These are phyloP conservation scores for Mucor racemosus DNA, from an alignment of 371 early-diverging fungal species.

Conservation along the genomic window DNA sequence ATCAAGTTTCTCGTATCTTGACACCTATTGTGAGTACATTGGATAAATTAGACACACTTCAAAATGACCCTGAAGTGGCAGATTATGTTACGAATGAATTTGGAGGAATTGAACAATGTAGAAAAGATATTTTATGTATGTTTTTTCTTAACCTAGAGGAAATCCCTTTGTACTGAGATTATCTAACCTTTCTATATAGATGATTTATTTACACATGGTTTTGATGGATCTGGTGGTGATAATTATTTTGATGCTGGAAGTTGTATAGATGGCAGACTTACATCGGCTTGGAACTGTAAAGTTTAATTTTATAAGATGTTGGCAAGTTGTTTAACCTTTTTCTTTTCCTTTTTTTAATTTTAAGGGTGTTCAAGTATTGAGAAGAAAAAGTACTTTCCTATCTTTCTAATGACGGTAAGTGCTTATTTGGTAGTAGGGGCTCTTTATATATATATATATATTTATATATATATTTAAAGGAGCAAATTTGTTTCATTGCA, in stretches of 20 bases:
- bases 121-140: slow-evolving; percentile 74
- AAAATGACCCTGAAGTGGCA: slow-evolving; percentile 57
- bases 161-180: not conserved
- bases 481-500: not conserved
- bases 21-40: slow-evolving; percentile 83
- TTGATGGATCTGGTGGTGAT: slow-evolving; percentile 96
- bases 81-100: slow-evolving; percentile 72
- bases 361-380: slow-evolving; percentile 89
- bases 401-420: slow-evolving; percentile 82
- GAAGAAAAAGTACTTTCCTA: slow-evolving; percentile 91
- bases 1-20: slow-evolving; percentile 94
- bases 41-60: slow-evolving; percentile 70
- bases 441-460: not conserved
- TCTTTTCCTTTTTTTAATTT: not conserved
- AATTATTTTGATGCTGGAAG: slow-evolving; percentile 95
- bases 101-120: slow-evolving; percentile 67
- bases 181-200: slow-evolving; percentile 29
- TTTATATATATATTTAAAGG: not conserved
- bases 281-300: slow-evolving; percentile 92
- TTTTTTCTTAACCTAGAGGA: not conserved
- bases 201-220: slow-evolving; percentile 94
- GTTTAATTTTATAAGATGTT: not conserved
- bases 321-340: not conserved
- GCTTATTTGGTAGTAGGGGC: not conserved
- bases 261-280: slow-evolving; percentile 96